Evolutionary conservation across 345 rosid genomes (phyloP).

Genomic region (Pseudoturritis turrita): DNA sequence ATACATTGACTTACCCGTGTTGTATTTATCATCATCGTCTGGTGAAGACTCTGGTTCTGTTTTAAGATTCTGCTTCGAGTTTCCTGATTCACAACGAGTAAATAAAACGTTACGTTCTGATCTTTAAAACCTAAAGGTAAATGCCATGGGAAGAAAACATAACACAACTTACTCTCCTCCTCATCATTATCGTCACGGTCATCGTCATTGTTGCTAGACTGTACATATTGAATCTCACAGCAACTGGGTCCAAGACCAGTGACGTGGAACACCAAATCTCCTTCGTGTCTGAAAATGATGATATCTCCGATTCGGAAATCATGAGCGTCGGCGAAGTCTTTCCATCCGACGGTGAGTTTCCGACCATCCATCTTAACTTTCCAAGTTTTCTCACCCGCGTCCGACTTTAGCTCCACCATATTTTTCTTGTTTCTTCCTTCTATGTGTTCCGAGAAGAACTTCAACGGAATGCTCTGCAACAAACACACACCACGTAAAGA

Average conservation of each 20-base stretch:
- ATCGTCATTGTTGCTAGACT: too few species aligned
- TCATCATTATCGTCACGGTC: too few species aligned
- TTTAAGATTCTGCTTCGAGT: not conserved
- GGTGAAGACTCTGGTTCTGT: not conserved
- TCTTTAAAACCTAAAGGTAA: not conserved
- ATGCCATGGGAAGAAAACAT: not conserved
- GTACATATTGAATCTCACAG: not conserved
- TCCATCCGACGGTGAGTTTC: not conserved
- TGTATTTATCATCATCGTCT: not conserved
- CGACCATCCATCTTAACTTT: not conserved
- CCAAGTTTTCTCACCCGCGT: not conserved
- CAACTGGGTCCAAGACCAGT: not conserved
- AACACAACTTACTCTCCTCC: not conserved
- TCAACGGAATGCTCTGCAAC: not conserved
- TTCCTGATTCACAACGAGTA: not conserved
- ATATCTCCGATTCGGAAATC: not conserved
- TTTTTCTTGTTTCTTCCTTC: not conserved
- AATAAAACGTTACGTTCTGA: not conserved
- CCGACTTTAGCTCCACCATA: not conserved
- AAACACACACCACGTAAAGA: too few species aligned
- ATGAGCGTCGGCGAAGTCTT: not conserved
- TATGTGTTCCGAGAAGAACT: not conserved
- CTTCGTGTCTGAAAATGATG: not conserved
- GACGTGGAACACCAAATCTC: slow-evolving; percentile 9
- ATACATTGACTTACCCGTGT: not conserved